These are phyloP conservation scores for Sistotremastrum niveocremeum DNA, from an alignment of 768 basidiomycete genomes.

Conservation along the genomic window DNA sequence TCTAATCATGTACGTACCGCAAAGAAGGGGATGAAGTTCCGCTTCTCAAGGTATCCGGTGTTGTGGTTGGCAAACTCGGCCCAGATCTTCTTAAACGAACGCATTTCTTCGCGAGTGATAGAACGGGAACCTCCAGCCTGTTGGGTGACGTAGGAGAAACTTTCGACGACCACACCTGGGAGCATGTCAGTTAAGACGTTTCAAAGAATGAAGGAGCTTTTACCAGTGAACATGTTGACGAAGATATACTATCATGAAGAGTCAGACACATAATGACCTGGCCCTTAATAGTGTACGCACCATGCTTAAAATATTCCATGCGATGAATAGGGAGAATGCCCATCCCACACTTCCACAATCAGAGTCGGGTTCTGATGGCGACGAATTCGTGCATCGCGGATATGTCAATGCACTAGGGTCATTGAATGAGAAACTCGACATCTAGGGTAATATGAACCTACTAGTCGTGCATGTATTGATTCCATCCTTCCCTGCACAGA, in stretches of 20 bases:
- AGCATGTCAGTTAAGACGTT: conserved; percentile 1
- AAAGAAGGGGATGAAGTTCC: conserved; percentile 67
- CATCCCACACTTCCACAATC: conserved; percentile 82
- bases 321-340: conserved; percentile 80
- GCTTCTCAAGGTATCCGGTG: conserved; percentile 64
- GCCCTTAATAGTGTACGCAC: conserved; percentile 24
- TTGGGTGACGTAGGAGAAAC: conserved; percentile 92
- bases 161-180: conserved; percentile 81
- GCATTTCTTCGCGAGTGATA: conserved; percentile 83
- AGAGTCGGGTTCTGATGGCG: conserved; percentile 35
- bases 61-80: conserved; percentile 66
- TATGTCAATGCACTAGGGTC: conserved; percentile 50
- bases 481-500: conserved; percentile 76
- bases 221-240: conserved; percentile 89
- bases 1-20: conserved; percentile 38
- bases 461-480: conserved; percentile 96
- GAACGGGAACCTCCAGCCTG: conserved; percentile 67
- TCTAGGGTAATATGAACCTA: conserved; percentile 23
- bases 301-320: conserved; percentile 95
- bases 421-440: conserved; percentile 4
- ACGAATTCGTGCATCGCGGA: conserved; percentile 64
- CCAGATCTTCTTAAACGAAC: conserved; percentile 92
- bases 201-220: conserved; percentile 5
- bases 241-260: conserved; percentile 68
- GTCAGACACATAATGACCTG: neutral